These are phyloP conservation scores for Kodamaea kaohsiungensis DNA, from an alignment of 805 yeast species.

Conservation along the genomic window DNA sequence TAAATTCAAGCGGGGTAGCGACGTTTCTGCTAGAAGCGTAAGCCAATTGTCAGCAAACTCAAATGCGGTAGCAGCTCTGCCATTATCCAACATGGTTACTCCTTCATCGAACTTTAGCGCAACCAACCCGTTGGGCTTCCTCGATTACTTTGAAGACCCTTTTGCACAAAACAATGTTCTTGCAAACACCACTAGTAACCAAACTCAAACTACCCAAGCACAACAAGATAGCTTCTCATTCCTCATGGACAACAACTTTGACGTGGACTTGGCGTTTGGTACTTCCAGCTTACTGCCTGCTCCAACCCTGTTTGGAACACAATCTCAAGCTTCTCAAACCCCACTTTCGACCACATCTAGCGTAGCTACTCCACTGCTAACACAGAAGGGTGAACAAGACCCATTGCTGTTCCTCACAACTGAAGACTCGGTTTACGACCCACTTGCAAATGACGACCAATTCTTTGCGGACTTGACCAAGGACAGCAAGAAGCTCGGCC, in stretches of 20 bases:
- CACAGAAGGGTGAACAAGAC: slow-evolving; percentile 29
- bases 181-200: slow-evolving; percentile 8
- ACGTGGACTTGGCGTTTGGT: slow-evolving; percentile 54
- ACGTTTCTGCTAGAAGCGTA: neutral
- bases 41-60: slow-evolving; percentile 3
- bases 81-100: slow-evolving; percentile 22
- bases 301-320: neutral
- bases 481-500: slow-evolving; percentile 10
- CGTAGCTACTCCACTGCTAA: neutral
- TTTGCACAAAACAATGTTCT: slow-evolving; percentile 9
- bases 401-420: slow-evolving; percentile 47
- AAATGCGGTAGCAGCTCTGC: slow-evolving; percentile 13
- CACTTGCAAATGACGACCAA: slow-evolving; percentile 42
- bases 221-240: slow-evolving; percentile 41
- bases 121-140: slow-evolving; percentile 17
- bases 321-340: slow-evolving; percentile 3
- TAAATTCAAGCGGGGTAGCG: slow-evolving; percentile 25
- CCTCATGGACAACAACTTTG: slow-evolving; percentile 51
- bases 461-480: slow-evolving; percentile 41
- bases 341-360: neutral
- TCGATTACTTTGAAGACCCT: slow-evolving; percentile 17
- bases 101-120: slow-evolving; percentile 18
- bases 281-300: slow-evolving; percentile 4
- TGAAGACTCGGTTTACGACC: slow-evolving; percentile 60
- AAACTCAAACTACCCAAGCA: neutral